Base-by-base conservation (phyloP, 2,329 filamentous ascomycete species). In the Tolypocladium sp. region DNA sequence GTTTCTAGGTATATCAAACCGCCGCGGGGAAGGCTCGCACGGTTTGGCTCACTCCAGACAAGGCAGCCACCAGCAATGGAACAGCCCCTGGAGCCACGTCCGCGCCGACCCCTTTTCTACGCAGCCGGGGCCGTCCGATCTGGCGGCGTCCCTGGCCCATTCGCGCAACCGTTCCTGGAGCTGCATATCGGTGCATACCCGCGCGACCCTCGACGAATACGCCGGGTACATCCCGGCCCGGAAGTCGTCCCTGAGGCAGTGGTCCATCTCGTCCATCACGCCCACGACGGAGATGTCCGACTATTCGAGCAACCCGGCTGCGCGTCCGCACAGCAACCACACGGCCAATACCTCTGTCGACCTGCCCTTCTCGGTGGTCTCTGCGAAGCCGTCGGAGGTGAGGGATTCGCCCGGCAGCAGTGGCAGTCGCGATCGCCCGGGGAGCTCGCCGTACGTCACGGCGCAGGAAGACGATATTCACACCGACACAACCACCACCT, bases 321-420 rank as follows among this genome's bases (percentile, higher is more conserved):
- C 61, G 4, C 68, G 75, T 2, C 74, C 76, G 1, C 70, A 71
- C 35, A 79, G 77, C 2, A 72, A 70, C 30, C 75, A 78, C 58
- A 80, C 78, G 0, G 71, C 74, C 10, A 74, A 73, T 35, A 80
- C 78, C 0, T 79, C 78, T 0, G 66, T 80, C 46, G 77, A 80
- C 61, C 62, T 76, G 12, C 41, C 44, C n/a, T 40, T 42, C 0
- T 55, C 53, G 53, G 22, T 41, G 4, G 30, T 13, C 25, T 41
- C 52, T 3, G 30, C 38, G 4, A 52, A 42, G 40, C 38, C 38
- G 17, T 10, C 33, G 3, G 60, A 59, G 40, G 17, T 63, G 12
- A 54, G 30, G 52, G 44, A 44, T 4, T 35, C 46, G 46, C 27
- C 46, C 27, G 25, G 53, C 41, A 49, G 46, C 55, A 44, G 53